Evolutionary conservation across 2,329 filamentous ascomycete species (phyloP), one percentile per base, ranked within the genome.

Genomic region (Camptophora hylomeconis): DNA sequence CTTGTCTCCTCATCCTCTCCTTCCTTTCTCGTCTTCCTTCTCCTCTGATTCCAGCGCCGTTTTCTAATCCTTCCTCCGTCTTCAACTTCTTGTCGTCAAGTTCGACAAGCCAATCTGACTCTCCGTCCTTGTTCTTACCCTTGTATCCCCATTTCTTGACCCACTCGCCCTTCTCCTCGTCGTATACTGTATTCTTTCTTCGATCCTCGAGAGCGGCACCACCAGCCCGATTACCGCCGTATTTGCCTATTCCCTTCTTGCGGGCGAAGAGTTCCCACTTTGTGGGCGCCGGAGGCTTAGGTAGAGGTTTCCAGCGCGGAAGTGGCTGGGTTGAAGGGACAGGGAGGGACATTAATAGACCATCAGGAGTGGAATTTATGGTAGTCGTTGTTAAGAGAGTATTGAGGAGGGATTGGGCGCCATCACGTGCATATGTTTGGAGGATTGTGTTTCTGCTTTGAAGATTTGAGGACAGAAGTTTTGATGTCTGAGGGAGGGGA

Each of bases 231-330:
- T 46, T 52, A n/a, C 56, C 57, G 70, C 86, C 92, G 57, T 75
- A 74, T 62, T 80, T 81, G 60, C 59, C 59, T 29, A 98, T 95
- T 32, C 89, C 89, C 69, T 94, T 92, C 72, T 92, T 92, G 56
- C 75, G 79, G 24, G 89, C 89, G 61, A 98, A 98, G 49, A 78
- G 73, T 63, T 93, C 78, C 89, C 89, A 98, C 56, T 84, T 93
- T 35, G 87, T 95, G 44, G 78, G 78, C 33, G 76, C 65, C 61
- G 86, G 89, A 43, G 75, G 69, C 32, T 73, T 68, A 1, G 89
- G 89, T 6, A 95, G 65, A 7, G 83, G 82, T 57, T 98, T 95
- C 61, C 94, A 86, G 45, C 89, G 79, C 14, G 89, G 89, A 3
- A 95, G 66, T 92, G 12, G 69, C 61, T 30, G 20, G 3, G 28